A percentile compares a stretch with the other conserved stretches of the same genome.
These are phyloP conservation scores for Leptographium radiaticola DNA, from an alignment of 2,329 filamentous ascomycete species.

Conservation along the genomic window DNA sequence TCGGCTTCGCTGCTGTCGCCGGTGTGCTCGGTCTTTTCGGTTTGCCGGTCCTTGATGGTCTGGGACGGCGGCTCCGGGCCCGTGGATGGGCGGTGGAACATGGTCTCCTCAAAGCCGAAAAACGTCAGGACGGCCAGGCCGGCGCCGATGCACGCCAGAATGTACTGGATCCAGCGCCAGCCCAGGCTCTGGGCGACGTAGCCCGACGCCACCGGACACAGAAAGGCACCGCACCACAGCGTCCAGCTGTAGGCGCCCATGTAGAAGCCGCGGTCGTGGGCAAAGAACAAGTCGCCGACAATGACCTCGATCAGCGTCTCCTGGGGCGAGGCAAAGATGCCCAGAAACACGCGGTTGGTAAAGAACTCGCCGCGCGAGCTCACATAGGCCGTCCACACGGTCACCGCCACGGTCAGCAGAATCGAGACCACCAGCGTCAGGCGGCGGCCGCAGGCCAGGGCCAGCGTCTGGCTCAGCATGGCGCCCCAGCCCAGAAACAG, in stretches of 20 bases:
- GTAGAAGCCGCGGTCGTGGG: constrained; percentile 23
- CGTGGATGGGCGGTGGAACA: constrained; percentile 9
- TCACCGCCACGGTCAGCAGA: too few species aligned
- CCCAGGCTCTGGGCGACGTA: constrained; percentile 18
- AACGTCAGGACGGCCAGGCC: constrained; percentile 18
- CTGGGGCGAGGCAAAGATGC: constrained; percentile 29
- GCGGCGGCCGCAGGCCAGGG: too few species aligned
- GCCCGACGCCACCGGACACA: constrained; percentile 17
- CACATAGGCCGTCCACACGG: constrained; percentile 22
- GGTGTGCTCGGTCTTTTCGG: constrained; percentile 12
- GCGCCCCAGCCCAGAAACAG: too few species aligned
- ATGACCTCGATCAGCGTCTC: constrained; percentile 24
- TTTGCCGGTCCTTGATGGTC: not conserved
- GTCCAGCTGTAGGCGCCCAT: constrained; percentile 17
- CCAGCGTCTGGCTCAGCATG: too few species aligned
- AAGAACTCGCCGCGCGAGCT: constrained; percentile 27
- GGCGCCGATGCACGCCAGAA: constrained; percentile 18
- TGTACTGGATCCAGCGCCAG: constrained; percentile 23
- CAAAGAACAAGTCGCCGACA: constrained; percentile 23
- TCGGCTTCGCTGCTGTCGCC: too few species aligned
- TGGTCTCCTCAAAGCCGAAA: constrained; percentile 17
- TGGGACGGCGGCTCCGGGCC: constrained; percentile 8
- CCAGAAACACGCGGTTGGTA: constrained; percentile 28
- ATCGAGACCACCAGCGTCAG: too few species aligned
- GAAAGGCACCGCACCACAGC: constrained; percentile 18